Evolutionary conservation across 2,329 filamentous ascomycete species (phyloP).

Genomic region (Calonectria pteridis): DNA sequence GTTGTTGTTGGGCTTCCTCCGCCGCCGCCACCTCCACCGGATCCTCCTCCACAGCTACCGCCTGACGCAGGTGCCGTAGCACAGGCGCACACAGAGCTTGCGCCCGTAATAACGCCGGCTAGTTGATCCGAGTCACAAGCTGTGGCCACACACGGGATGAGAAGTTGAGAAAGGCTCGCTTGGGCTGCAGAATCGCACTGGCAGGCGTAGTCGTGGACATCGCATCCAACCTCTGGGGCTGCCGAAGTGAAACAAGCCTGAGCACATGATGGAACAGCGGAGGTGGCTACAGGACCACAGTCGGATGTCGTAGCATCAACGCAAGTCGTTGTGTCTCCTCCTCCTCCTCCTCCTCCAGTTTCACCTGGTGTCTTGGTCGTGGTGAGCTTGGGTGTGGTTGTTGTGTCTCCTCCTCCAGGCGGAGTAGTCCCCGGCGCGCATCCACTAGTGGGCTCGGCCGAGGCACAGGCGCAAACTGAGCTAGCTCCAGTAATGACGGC

Average conservation of each 20-base stretch:
- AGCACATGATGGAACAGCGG: constrained; percentile 44
- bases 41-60: constrained; percentile 11
- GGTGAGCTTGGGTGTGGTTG: background rate
- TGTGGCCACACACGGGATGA: constrained; percentile 46
- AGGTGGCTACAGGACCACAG: constrained; percentile 43
- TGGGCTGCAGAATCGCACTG: constrained; percentile 44
- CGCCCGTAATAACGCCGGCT: constrained; percentile 45
- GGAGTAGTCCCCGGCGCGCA: background rate
- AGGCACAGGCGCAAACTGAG: constrained; percentile 17
- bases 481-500: constrained; percentile 8
- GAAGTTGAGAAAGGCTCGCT: constrained; percentile 36
- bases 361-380: background rate
- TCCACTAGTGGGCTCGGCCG: constrained; percentile 5
- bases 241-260: constrained; percentile 44
- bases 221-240: constrained; percentile 43
- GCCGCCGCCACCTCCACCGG: background rate
- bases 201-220: constrained; percentile 43
- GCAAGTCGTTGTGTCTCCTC: constrained; percentile 25
- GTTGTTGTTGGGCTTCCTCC: constrained; percentile 12
- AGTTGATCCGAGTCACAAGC: constrained; percentile 40
- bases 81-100: constrained; percentile 39
- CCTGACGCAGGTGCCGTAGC: constrained; percentile 23
- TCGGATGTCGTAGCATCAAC: constrained; percentile 27
- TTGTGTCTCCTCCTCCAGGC: background rate
- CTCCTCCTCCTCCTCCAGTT: constrained; percentile 16